These are phyloP conservation scores for Volvox carteri DNA, from an alignment of 163 green algal genomes.

Conservation along the genomic window DNA sequence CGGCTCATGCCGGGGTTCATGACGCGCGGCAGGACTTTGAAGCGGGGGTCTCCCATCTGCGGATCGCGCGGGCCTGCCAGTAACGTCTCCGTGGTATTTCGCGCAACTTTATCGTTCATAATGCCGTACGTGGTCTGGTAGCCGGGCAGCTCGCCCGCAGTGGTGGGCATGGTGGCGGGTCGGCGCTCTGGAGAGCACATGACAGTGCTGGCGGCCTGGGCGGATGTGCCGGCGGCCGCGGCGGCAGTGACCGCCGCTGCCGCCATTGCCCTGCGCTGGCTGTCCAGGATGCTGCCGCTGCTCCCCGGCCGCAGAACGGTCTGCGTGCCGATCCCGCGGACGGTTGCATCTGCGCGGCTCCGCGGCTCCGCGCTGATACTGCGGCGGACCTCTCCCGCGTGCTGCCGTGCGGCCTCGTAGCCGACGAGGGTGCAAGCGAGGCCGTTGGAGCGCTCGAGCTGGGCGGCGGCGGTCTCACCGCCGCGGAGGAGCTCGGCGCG, in stretches of 20 bases:
- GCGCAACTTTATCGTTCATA: slow-evolving; percentile 41
- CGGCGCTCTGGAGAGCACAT: slow-evolving; percentile 27
- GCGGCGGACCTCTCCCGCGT: slow-evolving; percentile 35
- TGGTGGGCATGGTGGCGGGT: slow-evolving; percentile 54
- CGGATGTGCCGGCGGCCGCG: not conserved
- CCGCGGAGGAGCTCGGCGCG: slow-evolving; percentile 55
- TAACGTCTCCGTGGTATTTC: not conserved
- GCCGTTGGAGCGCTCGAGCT: slow-evolving; percentile 52
- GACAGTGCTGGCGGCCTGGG: slow-evolving; percentile 19
- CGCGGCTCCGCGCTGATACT: slow-evolving; percentile 42
- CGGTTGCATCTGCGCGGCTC: not conserved
- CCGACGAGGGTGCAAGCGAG: slow-evolving; percentile 54
- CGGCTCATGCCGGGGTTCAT: slow-evolving; percentile 64
- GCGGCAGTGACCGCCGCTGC: too few relatives aligned
- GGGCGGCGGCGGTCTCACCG: slow-evolving; percentile 37
- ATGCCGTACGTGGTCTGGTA: slow-evolving; percentile 68
- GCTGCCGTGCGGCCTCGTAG: slow-evolving; percentile 63
- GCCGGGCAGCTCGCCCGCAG: slow-evolving; percentile 57
- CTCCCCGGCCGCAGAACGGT: slow-evolving; percentile 42
- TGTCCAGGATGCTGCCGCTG: slow-evolving; percentile 45
- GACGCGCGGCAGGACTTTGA: slow-evolving; percentile 61
- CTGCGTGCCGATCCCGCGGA: slow-evolving; percentile 38
- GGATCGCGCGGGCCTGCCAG: slow-evolving; percentile 9
- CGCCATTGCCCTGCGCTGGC: not conserved
- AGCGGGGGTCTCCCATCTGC: slow-evolving; percentile 38